Base-by-base conservation (phyloP, 2,329 filamentous ascomycete species). In the Zymoseptoria passerinii region DNA sequence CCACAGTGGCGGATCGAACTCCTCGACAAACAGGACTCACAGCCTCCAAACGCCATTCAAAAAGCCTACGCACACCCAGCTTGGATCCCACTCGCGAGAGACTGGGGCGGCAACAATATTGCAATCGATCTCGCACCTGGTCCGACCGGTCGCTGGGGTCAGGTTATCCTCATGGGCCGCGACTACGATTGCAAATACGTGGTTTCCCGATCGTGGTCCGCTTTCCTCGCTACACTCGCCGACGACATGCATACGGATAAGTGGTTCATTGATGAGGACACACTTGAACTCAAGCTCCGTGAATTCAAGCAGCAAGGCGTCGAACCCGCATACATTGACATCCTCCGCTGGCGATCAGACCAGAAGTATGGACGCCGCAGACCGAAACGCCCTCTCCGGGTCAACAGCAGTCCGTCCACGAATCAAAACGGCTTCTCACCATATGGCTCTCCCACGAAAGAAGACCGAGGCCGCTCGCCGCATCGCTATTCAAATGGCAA, bases 141-240 rank as follows among this genome's bases (percentile, higher is more conserved):
- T 2, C 90, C 92, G 8, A 83, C 83, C 52, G 94, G 94, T 48
- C 88, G 86, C 72, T 99, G 94, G 92, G 94, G 94, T 56, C 94
- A 99, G 73, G 85, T 99, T 65, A 96, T 99, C 68, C 82, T 99
- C 61, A 96, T 95, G 73, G 94, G 94, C 54, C 90, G 94, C 61
- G 94, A 99, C 76, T 99, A 96, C 75, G 94, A 99, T 72, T 96
- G 90, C 75, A 99, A 99, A 77, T 99, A 96, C 71, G 94, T 99
- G 6, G 83, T 99, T 58, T 89, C 94, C 28, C 85, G 89, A 61
- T 97, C 92, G 0, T 99, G 94, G 94, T 84, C 86, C 16, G 83
- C 87, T 8, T 92, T 99, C 71, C 76, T 99, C 19, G 91, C 91
- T 54, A 83, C 86, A 29, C 83, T 96, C 6, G 91, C 94, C 28